Evolutionary conservation across 2,329 filamentous ascomycete species (phyloP).

Genomic region (Alternaria sp.): DNA sequence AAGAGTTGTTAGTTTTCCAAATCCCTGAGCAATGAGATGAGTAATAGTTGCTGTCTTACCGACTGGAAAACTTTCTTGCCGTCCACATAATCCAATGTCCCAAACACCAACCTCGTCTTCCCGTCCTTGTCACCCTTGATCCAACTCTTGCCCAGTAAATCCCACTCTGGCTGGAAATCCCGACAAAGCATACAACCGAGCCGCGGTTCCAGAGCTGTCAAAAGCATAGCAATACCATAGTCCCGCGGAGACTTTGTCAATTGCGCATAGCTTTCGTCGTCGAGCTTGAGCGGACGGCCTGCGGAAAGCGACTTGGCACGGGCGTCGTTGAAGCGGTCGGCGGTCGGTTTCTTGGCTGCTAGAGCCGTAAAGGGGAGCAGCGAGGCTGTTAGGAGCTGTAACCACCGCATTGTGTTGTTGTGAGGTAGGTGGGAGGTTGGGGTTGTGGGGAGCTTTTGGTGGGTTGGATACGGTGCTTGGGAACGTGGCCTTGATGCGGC

Average conservation of each 20-base stretch:
- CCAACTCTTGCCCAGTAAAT: slow-evolving; percentile 86
- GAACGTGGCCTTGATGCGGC: slow-evolving; percentile 46
- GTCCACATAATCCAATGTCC: slow-evolving; percentile 85
- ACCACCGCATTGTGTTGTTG: slow-evolving; percentile 68
- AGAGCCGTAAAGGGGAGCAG: slow-evolving; percentile 68
- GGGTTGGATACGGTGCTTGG: slow-evolving; percentile 32
- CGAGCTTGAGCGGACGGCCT: slow-evolving; percentile 74
- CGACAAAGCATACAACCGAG: slow-evolving; percentile 87
- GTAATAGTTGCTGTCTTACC: slow-evolving; percentile 60
- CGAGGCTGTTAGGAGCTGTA: slow-evolving; percentile 69
- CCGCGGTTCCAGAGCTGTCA: slow-evolving; percentile 84
- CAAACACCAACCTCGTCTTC: slow-evolving; percentile 77
- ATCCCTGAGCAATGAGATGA: background rate
- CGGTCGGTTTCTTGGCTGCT: slow-evolving; percentile 69
- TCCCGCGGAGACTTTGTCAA: slow-evolving; percentile 81
- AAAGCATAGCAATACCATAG: slow-evolving; percentile 80
- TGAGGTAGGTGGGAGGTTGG: slow-evolving; percentile 25
- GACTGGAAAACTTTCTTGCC: slow-evolving; percentile 87
- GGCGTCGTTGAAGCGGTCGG: slow-evolving; percentile 75
- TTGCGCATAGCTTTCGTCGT: slow-evolving; percentile 76
- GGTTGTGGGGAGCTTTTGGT: slow-evolving; percentile 30
- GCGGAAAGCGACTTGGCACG: slow-evolving; percentile 71
- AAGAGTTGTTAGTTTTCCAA: background rate
- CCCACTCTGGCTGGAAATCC: slow-evolving; percentile 95
- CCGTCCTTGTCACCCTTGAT: slow-evolving; percentile 79